phyloP scores from a whole-genome alignment of 208 protist species.

The Acanthamoeba triangularis region DNA sequence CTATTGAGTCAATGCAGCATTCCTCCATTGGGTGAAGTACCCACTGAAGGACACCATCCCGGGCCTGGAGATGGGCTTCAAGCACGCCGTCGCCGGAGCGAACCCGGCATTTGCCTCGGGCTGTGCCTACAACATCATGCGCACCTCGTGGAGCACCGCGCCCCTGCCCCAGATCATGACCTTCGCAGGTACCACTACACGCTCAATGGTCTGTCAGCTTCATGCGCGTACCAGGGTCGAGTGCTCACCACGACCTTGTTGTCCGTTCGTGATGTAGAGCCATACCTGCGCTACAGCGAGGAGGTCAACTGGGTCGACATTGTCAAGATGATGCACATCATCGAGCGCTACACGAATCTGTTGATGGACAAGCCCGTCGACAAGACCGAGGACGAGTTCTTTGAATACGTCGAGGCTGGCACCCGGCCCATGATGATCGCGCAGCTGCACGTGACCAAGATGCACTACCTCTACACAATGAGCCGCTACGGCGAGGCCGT shows the following conservation, averaged over 20 bases:
- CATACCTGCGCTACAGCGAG: neutral
- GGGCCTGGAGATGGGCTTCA: slow-evolving; percentile 11
- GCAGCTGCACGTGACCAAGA: neutral
- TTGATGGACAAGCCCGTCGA: slow-evolving; percentile 30
- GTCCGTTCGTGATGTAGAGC: neutral
- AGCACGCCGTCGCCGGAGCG: neutral
- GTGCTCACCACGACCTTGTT: no score
- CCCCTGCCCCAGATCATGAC: neutral
- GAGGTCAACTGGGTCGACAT: slow-evolving; percentile 13
- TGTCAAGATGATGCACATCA: neutral
- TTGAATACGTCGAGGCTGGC: neutral
- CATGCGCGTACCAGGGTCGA: no score
- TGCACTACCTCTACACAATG: neutral
- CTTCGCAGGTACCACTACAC: neutral
- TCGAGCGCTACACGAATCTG: slow-evolving; percentile 34
- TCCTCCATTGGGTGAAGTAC: neutral
- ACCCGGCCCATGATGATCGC: slow-evolving; percentile 7
- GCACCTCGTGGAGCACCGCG: neutral
- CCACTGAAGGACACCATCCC: neutral
- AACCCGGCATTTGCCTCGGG: slow-evolving; percentile 18
- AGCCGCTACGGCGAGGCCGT: neutral
- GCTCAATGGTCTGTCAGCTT: neutral
- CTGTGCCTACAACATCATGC: slow-evolving; percentile 26
- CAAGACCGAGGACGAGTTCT: neutral
- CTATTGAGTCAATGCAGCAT: no score